Evolutionary conservation across 2,329 filamentous ascomycete genomes (phyloP).

Genomic region (Plenodomus lindquistii): DNA sequence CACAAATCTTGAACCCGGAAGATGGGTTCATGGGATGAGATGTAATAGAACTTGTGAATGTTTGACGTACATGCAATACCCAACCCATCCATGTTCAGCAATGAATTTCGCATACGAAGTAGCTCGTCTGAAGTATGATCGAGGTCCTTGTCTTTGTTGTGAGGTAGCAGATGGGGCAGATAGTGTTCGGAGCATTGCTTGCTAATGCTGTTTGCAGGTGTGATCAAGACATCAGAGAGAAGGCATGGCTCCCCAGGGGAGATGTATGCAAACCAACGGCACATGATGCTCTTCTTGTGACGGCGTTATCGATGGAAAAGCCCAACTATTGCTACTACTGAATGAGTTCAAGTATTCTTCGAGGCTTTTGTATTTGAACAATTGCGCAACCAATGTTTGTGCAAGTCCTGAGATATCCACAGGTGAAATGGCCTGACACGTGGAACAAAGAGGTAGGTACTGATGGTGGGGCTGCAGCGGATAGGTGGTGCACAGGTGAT

Average conservation of each 20-base stretch:
- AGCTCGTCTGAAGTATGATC: slow-evolving; percentile 48
- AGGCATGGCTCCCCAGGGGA: slow-evolving; percentile 58
- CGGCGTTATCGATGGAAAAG: no score
- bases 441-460: slow-evolving; percentile 5
- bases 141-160: slow-evolving; percentile 47
- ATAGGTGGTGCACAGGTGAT: background rate
- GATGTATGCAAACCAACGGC: slow-evolving; percentile 62
- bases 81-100: slow-evolving; percentile 60
- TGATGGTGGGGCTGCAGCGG: background rate
- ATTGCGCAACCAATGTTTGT: background rate
- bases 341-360: no score
- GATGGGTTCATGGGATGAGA: background rate
- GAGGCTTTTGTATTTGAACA: no score
- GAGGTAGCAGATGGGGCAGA: slow-evolving; percentile 56
- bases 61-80: slow-evolving; percentile 54
- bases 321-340: no score
- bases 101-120: slow-evolving; percentile 54
- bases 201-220: slow-evolving; percentile 42
- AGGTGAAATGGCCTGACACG: background rate
- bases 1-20: no score
- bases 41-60: background rate
- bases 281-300: slow-evolving; percentile 37
- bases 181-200: slow-evolving; percentile 55
- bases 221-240: slow-evolving; percentile 59
- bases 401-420: background rate